A percentile compares a stretch with the other conserved stretches of the same genome.
Evolutionary conservation across 495 filamentous ascomycete genomes (phyloP).

Genomic region (Penicillium chermesinum): DNA sequence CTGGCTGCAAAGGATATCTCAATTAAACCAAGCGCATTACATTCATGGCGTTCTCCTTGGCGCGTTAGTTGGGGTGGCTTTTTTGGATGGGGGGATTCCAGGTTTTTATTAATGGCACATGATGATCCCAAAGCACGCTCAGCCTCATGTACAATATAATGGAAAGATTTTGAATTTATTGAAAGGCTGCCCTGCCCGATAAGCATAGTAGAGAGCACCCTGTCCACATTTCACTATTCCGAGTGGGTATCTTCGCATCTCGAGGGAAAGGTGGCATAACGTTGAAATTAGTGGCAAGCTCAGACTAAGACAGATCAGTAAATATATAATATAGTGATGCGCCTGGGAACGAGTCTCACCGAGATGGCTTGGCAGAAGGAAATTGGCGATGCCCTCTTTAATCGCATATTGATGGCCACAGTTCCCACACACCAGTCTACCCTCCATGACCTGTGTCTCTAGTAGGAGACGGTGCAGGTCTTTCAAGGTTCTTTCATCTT

Average conservation of each 20-base stretch:
- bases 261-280: not conserved
- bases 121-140: constrained; percentile 20
- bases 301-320: too few relatives aligned
- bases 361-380: constrained; percentile 87
- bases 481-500: constrained; percentile 59
- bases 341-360: constrained; percentile 40
- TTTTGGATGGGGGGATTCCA: constrained; percentile 13
- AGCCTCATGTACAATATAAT: constrained; percentile 25
- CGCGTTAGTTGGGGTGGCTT: constrained; percentile 21
- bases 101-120: constrained; percentile 15
- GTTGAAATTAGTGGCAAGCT: too few relatives aligned
- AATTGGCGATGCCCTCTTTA: constrained; percentile 93
- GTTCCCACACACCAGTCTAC: constrained; percentile 82
- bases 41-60: constrained; percentile 4
- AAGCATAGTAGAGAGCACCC: too few relatives aligned
- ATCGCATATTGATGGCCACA: constrained; percentile 92
- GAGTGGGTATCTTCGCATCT: not conserved
- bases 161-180: not conserved
- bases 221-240: not conserved
- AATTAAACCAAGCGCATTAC: constrained; percentile 53
- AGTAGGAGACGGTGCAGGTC: constrained; percentile 79
- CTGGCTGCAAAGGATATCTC: constrained; percentile 96
- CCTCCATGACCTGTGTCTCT: constrained; percentile 84
- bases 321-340: constrained; percentile 1
- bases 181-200: too few relatives aligned